These are phyloP conservation scores for Botrytis deweyae DNA, from an alignment of 2,329 filamentous ascomycete species.

Conservation along the genomic window DNA sequence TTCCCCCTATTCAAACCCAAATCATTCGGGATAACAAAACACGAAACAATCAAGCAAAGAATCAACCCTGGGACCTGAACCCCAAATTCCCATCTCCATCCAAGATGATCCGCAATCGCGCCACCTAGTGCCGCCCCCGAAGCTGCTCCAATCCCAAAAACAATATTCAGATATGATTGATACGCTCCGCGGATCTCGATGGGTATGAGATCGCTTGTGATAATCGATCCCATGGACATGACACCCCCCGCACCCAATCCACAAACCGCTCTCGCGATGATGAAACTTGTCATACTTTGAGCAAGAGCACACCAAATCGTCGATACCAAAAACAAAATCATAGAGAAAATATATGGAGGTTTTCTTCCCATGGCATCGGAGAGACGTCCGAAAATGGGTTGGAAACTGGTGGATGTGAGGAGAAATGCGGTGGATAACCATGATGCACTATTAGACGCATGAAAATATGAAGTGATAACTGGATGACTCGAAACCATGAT, in stretches of 20 bases:
- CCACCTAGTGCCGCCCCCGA: conserved; percentile 69
- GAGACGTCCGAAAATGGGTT: conserved; percentile 71
- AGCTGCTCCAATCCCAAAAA: conserved; percentile 57
- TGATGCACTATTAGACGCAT: conserved; percentile 73
- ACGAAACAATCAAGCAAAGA: conserved; percentile 48
- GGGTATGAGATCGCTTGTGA: conserved; percentile 71
- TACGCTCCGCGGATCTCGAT: conserved; percentile 66
- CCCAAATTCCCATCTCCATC: conserved; percentile 73
- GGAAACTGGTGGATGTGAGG: conserved; percentile 72
- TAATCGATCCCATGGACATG: conserved; percentile 67
- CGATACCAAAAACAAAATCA: conserved; percentile 61
- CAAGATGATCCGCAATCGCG: conserved; percentile 65
- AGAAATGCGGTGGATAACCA: conserved; percentile 81
- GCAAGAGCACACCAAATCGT: conserved; percentile 71
- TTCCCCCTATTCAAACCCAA: conserved; percentile 51
- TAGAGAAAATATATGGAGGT: conserved; percentile 61
- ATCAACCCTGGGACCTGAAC: conserved; percentile 56
- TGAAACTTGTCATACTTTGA: conserved; percentile 65
- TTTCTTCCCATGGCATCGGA: conserved; percentile 74
- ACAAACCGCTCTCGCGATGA: conserved; percentile 67
- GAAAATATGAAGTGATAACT: conserved; percentile 77
- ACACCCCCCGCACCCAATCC: conserved; percentile 73
- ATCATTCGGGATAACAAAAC: conserved; percentile 50
- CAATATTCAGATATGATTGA: conserved; percentile 68
- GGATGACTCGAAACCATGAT: conserved; percentile 81